phyloP scores from a whole-genome alignment of 2,329 filamentous ascomycete genomes.

The Chaetomiaceae sp. region DNA sequence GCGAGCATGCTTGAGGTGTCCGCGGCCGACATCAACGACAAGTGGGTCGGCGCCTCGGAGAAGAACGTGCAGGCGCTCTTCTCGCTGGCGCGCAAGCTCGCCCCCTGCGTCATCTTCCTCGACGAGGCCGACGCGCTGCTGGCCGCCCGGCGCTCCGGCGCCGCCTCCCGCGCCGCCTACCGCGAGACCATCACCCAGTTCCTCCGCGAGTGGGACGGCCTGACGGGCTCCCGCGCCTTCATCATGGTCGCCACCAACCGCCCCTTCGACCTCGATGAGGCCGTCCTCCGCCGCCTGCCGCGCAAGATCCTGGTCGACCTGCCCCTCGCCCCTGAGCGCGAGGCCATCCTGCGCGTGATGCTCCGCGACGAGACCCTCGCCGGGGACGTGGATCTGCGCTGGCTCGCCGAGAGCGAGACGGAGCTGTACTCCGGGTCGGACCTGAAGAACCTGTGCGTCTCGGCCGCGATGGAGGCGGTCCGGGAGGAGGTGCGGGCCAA shows the following conservation, averaged over 20 bases:
- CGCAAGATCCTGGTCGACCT: conserved; percentile 70
- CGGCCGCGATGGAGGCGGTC: conserved; percentile 73
- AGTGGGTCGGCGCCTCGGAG: conserved; percentile 93
- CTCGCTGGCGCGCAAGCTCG: conserved; percentile 81
- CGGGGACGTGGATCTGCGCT: conserved; percentile 54
- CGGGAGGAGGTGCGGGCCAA: conserved; percentile 60
- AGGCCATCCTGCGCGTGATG: conserved; percentile 64
- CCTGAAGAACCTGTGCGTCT: conserved; percentile 76
- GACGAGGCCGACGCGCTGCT: conserved; percentile 95
- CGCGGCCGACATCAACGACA: conserved; percentile 89
- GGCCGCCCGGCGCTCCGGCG: conserved; percentile 64
- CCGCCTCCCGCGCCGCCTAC: conserved; percentile 65
- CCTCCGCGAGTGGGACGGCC: conserved; percentile 92
- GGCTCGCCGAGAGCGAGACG: conserved; percentile 63
- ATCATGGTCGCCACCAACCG: conserved; percentile 98
- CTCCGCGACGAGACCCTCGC: conserved; percentile 64
- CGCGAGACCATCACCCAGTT: conserved; percentile 96
- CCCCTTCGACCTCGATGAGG: conserved; percentile 90
- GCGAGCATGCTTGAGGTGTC: conserved; percentile 80
- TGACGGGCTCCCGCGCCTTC: conserved; percentile 76
- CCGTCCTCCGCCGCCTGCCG: conserved; percentile 71
- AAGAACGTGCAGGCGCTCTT: conserved; percentile 95
- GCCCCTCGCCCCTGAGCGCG: conserved; percentile 56
- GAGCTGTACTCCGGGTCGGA: conserved; percentile 79
- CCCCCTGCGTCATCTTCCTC: conserved; percentile 91